These are phyloP conservation scores for Sporopachydermia lactativora DNA, from an alignment of 805 yeast genomes.

Conservation along the genomic window DNA sequence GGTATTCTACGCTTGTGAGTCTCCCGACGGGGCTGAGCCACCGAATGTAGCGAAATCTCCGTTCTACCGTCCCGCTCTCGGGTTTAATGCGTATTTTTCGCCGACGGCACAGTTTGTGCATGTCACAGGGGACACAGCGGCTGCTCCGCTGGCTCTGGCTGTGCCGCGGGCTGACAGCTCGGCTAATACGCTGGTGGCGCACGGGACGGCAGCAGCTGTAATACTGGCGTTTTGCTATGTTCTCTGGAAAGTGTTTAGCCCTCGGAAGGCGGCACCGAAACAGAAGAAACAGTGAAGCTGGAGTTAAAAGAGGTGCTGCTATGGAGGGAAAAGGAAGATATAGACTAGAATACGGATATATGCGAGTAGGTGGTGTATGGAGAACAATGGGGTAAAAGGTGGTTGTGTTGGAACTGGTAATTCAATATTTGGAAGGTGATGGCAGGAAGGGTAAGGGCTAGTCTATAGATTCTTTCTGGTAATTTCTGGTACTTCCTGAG, in stretches of 20 bases:
- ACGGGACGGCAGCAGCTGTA: not conserved
- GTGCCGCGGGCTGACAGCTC: not conserved
- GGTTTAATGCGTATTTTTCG: not conserved
- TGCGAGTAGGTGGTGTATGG: too few relatives aligned
- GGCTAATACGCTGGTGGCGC: not conserved
- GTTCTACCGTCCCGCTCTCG: not conserved
- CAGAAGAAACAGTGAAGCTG: too few relatives aligned
- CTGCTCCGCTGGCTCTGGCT: not conserved
- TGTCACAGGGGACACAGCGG: not conserved
- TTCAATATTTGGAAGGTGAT: too few relatives aligned
- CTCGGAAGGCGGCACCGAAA: too few relatives aligned
- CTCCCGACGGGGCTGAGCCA: not conserved
- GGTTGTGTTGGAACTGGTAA: too few relatives aligned
- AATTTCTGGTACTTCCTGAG: too few relatives aligned
- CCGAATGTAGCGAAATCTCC: not conserved
- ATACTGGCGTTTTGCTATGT: not conserved
- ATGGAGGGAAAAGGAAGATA: too few relatives aligned
- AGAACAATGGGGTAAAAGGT: too few relatives aligned
- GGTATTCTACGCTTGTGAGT: not conserved
- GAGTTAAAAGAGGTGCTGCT: too few relatives aligned
- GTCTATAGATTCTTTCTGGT: too few relatives aligned
- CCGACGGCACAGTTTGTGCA: not conserved
- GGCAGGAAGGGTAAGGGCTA: too few relatives aligned
- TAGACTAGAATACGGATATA: too few relatives aligned
- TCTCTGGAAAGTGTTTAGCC: not conserved